These are phyloP conservation scores for Udeniomyces megalosporus DNA, from an alignment of 768 basidiomycete genomes.

Conservation along the genomic window DNA sequence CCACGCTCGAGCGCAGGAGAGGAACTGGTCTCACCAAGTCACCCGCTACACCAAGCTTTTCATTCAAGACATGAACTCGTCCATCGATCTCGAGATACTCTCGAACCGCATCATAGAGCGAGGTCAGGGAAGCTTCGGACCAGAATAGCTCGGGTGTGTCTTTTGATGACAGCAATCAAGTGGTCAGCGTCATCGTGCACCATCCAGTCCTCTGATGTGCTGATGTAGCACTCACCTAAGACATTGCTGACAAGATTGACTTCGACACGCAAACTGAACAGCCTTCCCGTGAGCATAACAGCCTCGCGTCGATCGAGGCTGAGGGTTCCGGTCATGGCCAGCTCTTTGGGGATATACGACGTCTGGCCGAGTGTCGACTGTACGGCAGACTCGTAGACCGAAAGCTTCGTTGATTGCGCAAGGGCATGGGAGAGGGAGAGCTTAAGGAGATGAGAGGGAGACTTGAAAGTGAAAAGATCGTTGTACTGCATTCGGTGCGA, in stretches of 20 bases:
- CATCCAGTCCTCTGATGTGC: not conserved
- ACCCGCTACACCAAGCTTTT: conserved; percentile 69
- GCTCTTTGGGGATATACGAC: conserved; percentile 64
- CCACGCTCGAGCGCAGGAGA: too few species aligned
- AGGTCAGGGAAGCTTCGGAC: conserved; percentile 79
- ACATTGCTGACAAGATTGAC: conserved; percentile 86
- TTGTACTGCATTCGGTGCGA: not conserved
- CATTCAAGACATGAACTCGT: conserved; percentile 69
- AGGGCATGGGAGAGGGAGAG: conserved; percentile 88
- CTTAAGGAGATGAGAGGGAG: conserved; percentile 60
- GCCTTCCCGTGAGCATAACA: conserved; percentile 62
- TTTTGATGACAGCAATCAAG: not conserved
- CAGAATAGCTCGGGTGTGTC: conserved; percentile 90
- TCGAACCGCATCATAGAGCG: conserved; percentile 76
- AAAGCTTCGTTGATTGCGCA: conserved; percentile 83
- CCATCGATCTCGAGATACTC: conserved; percentile 87
- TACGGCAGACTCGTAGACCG: conserved; percentile 66
- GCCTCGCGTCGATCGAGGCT: conserved; percentile 64
- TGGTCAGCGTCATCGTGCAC: not conserved
- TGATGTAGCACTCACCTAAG: conserved; percentile 32
- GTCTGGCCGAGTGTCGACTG: conserved; percentile 61
- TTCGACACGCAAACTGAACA: conserved; percentile 77
- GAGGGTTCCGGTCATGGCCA: conserved; percentile 60
- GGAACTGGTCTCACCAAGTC: conserved; percentile 50
- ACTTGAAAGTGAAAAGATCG: conserved; percentile 47